These are phyloP conservation scores for Magnolia officinalis DNA, from an alignment of 164 flowering plant species.

Conservation along the genomic window DNA sequence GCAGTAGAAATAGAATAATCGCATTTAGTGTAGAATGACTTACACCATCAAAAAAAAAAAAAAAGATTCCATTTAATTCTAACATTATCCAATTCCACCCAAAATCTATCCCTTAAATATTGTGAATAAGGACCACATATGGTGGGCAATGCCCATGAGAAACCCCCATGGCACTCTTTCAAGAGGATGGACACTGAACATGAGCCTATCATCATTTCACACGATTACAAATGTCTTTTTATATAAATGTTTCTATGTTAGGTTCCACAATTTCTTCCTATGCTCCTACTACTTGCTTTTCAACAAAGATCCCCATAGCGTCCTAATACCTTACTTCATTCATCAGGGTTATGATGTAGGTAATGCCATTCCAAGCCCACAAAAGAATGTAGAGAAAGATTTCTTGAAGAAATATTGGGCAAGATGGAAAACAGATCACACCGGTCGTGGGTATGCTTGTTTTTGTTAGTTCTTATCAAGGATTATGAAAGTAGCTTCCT, in stretches of 20 bases:
- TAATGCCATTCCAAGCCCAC: conserved; percentile 84
- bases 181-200: no score
- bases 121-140: no score
- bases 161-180: no score
- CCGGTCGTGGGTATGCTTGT: conserved; percentile 76
- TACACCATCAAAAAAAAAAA: neutral
- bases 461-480: neutral
- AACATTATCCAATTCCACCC: no score
- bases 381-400: conserved; percentile 85
- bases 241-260: no score
- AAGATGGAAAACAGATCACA: conserved; percentile 82
- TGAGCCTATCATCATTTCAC: no score
- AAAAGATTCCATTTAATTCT: no score
- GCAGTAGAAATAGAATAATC: neutral
- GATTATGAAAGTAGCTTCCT: neutral
- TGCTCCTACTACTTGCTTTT: neutral
- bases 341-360: conserved; percentile 97
- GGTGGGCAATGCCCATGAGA: no score
- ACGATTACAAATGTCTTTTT: no score
- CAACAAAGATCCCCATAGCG: neutral
- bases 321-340: conserved; percentile 7
- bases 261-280: no score
- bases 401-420: conserved; percentile 94
- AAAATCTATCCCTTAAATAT: no score
- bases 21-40: neutral